phyloP scores from a whole-genome alignment of 2,329 filamentous ascomycete genomes.

The Phyllosticta capitalensis region DNA sequence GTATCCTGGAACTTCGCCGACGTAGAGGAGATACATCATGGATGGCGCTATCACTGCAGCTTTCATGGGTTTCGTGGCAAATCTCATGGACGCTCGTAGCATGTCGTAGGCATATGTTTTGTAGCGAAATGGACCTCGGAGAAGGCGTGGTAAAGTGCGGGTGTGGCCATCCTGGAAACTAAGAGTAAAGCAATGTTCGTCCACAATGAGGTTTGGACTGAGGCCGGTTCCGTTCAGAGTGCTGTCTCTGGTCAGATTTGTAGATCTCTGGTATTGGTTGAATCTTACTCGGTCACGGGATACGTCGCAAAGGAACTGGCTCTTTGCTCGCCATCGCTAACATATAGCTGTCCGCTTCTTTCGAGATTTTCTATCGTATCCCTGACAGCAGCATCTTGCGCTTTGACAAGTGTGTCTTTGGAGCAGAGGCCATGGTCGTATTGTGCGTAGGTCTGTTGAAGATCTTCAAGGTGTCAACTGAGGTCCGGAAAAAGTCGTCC shows the following conservation, averaged over 20 bases:
- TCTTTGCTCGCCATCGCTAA: conserved; percentile 8
- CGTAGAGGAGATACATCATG: conserved; percentile 10
- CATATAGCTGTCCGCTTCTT: conserved; percentile 3
- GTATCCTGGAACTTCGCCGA: conserved; percentile 8
- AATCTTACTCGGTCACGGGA: conserved; percentile 8
- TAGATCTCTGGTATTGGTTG: background rate
- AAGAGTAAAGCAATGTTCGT: conserved; percentile 9
- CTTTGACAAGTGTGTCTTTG: background rate
- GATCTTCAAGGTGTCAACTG: conserved; percentile 4
- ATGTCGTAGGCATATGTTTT: conserved; percentile 7
- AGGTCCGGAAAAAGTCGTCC: background rate
- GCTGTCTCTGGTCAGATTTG: background rate
- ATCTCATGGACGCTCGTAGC: background rate
- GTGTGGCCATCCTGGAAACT: conserved; percentile 10
- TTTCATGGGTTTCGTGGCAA: conserved; percentile 4
- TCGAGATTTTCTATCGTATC: conserved; percentile 9
- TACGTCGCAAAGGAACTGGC: conserved; percentile 9
- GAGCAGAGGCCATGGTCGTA: conserved; percentile 6
- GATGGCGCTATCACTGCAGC: conserved; percentile 7
- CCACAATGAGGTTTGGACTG: conserved; percentile 1
- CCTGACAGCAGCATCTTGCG: background rate
- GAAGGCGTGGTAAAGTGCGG: conserved; percentile 5
- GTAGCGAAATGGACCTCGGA: conserved; percentile 7
- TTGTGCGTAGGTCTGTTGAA: conserved; percentile 9
- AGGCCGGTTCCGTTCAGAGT: conserved; percentile 8